A percentile compares a stretch with the other conserved stretches of the same genome.
These are phyloP conservation scores for Suaeda aralocaspica DNA, from an alignment of 148 eudicot species.

Conservation along the genomic window DNA sequence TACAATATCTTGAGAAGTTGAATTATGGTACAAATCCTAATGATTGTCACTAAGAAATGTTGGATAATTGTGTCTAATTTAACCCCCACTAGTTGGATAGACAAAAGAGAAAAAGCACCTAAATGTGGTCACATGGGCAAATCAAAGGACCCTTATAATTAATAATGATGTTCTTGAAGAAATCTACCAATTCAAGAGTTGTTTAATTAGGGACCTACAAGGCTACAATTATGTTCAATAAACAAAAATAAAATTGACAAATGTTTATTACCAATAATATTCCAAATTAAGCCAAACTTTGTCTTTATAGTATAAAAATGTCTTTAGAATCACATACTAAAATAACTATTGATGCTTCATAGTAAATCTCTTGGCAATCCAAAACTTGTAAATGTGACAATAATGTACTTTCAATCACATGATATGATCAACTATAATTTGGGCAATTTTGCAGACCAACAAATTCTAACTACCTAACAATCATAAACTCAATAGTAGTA, in stretches of 20 bases:
- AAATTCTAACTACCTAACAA: not conserved
- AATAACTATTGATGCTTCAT: not conserved
- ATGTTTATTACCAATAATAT: slow-evolving; percentile 5
- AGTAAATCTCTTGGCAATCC: not conserved
- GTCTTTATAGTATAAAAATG: slow-evolving; percentile 2
- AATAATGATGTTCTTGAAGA: slow-evolving; percentile 8
- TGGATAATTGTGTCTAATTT: slow-evolving; percentile 13
- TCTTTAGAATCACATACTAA: not conserved
- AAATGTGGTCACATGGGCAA: slow-evolving; percentile 16
- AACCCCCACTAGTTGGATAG: slow-evolving; percentile 6
- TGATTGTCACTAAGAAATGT: slow-evolving; percentile 21
- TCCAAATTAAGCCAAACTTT: slow-evolving; percentile 10
- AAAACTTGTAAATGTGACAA: slow-evolving; percentile 14
- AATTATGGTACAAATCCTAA: slow-evolving; percentile 11
- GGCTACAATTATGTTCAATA: not conserved
- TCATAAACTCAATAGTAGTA: not conserved
- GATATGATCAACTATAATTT: slow-evolving; percentile 12
- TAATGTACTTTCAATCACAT: slow-evolving; percentile 10
- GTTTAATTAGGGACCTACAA: slow-evolving; percentile 2
- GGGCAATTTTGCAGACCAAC: not conserved
- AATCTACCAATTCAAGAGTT: slow-evolving; percentile 5
- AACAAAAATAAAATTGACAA: not conserved
- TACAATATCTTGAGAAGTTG: slow-evolving; percentile 9
- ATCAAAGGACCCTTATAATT: slow-evolving; percentile 3
- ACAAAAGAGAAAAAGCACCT: slow-evolving; percentile 22